phyloP scores from a whole-genome alignment of 2,329 filamentous ascomycete species.

The Dryadomyces quercus-mongolicae region DNA sequence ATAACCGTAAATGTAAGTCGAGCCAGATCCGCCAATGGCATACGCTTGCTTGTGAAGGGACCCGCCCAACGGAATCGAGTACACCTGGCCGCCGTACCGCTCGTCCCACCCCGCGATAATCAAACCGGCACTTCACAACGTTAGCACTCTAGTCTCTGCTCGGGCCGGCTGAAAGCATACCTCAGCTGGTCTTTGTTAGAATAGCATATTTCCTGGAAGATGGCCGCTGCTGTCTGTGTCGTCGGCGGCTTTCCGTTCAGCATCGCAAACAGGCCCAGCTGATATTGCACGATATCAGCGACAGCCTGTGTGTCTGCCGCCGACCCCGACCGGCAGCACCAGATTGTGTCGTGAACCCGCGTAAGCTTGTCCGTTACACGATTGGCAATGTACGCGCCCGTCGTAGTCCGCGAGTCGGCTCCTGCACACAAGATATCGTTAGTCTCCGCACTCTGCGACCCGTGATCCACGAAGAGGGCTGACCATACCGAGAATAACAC shows the following conservation, averaged over 20 bases:
- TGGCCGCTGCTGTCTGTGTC: slow-evolving; percentile 85
- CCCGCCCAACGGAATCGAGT: slow-evolving; percentile 90
- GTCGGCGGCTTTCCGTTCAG: slow-evolving; percentile 81
- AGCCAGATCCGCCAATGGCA: slow-evolving; percentile 90
- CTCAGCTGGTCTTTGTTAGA: slow-evolving; percentile 89
- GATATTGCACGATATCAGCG: slow-evolving; percentile 94
- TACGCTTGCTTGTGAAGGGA: slow-evolving; percentile 97
- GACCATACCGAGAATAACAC: slow-evolving; percentile 69
- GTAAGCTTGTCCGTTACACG: slow-evolving; percentile 99
- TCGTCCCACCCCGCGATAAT: slow-evolving; percentile 98
- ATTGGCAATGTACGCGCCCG: slow-evolving; percentile 96
- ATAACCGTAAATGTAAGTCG: slow-evolving; percentile 99
- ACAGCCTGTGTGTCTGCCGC: slow-evolving; percentile 97
- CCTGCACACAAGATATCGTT: slow-evolving; percentile 33
- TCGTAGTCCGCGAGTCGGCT: slow-evolving; percentile 94
- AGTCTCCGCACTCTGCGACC: not conserved
- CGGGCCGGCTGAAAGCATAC: slow-evolving; percentile 34
- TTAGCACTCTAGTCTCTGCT: no score
- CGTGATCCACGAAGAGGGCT: no score
- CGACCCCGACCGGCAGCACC: slow-evolving; percentile 97
- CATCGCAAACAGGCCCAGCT: slow-evolving; percentile 85
- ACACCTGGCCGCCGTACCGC: slow-evolving; percentile 90
- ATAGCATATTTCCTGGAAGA: slow-evolving; percentile 98
- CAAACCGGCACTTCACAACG: slow-evolving; percentile 62
- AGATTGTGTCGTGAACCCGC: slow-evolving; percentile 96